Conservation (phyloP, 2,329 filamentous ascomycete species). For the Graphiopsis chlorocephala region DNA sequence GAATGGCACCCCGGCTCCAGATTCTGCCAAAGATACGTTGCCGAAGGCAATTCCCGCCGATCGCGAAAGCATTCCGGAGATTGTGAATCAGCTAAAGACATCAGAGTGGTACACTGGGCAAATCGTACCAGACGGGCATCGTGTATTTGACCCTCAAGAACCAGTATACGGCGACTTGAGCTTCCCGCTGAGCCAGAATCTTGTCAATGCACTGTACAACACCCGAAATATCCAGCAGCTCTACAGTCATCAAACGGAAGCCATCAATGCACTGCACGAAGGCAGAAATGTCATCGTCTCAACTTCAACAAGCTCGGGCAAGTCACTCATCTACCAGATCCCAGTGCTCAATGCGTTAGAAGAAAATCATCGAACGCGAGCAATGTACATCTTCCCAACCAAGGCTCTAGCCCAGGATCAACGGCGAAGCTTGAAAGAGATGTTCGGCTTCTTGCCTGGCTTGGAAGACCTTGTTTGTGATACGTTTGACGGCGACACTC, state of each 20-base stretch:
- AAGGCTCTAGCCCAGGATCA: constrained; percentile 97
- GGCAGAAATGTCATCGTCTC: constrained; percentile 87
- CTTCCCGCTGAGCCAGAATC: constrained; percentile 80
- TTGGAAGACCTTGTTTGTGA: constrained; percentile 77
- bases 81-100: constrained; percentile 77
- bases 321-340: constrained; percentile 96
- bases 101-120: constrained; percentile 87
- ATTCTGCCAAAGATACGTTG: constrained; percentile 43
- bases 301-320: constrained; percentile 94
- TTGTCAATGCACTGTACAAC: constrained; percentile 97
- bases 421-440: constrained; percentile 78
- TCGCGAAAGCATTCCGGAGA: constrained; percentile 76
- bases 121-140: constrained; percentile 88
- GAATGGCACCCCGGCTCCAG: constrained; percentile 41
- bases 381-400: constrained; percentile 97
- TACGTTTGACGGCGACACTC: constrained; percentile 94
- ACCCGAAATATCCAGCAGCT: constrained; percentile 80
- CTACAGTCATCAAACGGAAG: constrained; percentile 89
- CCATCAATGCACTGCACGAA: constrained; percentile 80
- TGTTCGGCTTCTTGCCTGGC: constrained; percentile 75
- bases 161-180: constrained; percentile 78
- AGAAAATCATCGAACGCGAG: constrained; percentile 69
- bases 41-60: constrained; percentile 75
- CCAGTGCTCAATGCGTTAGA: constrained; percentile 87
- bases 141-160: constrained; percentile 82